Evolutionary conservation across 2,329 filamentous ascomycete genomes (phyloP), one percentile per base, ranked within the genome.

Genomic region (Ophiostoma populinum): DNA sequence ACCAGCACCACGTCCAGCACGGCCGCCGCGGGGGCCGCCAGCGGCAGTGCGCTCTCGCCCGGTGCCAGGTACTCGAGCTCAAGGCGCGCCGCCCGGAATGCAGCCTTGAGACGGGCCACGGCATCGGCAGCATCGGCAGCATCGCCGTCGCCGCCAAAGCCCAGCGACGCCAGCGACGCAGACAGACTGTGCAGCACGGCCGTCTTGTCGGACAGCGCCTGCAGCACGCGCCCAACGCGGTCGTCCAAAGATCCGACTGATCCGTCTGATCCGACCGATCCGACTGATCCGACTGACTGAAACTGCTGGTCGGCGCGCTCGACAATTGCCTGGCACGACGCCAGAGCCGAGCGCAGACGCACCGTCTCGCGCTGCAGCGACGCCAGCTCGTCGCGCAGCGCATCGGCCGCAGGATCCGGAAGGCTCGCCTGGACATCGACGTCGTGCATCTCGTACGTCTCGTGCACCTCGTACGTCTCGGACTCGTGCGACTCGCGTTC

Each of bases 51-150:
- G n/a, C 65, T 54, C 47, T 75, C 70, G 6, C 70, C 70, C 0
- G 70, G 70, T 0, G 62, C 66, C 15, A 75, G 57, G 45, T 74
- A 74, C 48, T 75, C 71, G 3, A 75, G 61, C 43, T 75, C 70
- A 0, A 75, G 53, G 1, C 71, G 62, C 2, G 70, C 70, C 2
- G 62, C 50, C 15, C 70, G 65, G 51, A 76, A 67, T 2, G 62
- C 58, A 2, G 55, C 42, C 0, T 57, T 49, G 10, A 76, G 57
- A 0, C 61, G 56, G 2, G 54, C 41, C 7, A 75, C 46, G 38
- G 67, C 59, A n/a, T 63, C 61, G n/a, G 51, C 37, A 0, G 62
- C 58, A 40, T 68, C 62, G 6, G 44, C 41, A 1, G 63, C n/a
- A 0, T 60, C 58, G 39, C 64, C 59, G 5, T 46, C 43, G 1